These are phyloP conservation scores for Ustilago shanxiensis DNA, from an alignment of 1,284 basidiomycete genomes.

Conservation along the genomic window DNA sequence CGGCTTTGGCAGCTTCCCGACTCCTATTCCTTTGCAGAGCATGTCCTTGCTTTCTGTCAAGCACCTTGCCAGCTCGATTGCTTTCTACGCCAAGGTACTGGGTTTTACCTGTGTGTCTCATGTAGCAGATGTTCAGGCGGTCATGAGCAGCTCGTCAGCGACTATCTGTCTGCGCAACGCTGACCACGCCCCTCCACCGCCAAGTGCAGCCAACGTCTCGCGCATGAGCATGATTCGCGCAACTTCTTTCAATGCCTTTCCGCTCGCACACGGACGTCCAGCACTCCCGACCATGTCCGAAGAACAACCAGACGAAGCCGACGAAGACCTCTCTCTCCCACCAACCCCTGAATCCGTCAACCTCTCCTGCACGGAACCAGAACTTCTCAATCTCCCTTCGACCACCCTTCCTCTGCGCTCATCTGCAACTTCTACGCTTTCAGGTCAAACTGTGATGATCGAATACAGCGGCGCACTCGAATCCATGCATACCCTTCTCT, in stretches of 20 bases:
- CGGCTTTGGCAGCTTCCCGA: slow-evolving; percentile 14
- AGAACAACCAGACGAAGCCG: slow-evolving; percentile 7
- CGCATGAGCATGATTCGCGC: slow-evolving; percentile 16
- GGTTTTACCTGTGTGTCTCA: slow-evolving; percentile 40
- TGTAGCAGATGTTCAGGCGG: slow-evolving; percentile 21
- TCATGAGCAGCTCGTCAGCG: slow-evolving; percentile 35
- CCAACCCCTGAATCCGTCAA: slow-evolving; percentile 27
- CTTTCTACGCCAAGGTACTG: slow-evolving; percentile 42
- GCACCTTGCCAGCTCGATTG: slow-evolving; percentile 25
- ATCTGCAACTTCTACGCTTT: slow-evolving; percentile 9
- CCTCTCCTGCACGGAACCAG: slow-evolving; percentile 19
- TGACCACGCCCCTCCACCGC: slow-evolving; percentile 20
- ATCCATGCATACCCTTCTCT: slow-evolving; percentile 34
- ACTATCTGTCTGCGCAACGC: slow-evolving; percentile 37
- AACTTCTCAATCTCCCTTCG: slow-evolving; percentile 22
- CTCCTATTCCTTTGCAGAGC: slow-evolving; percentile 11
- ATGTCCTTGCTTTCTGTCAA: slow-evolving; percentile 42
- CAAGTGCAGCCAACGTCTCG: slow-evolving; percentile 10
- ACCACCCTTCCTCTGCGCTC: slow-evolving; percentile 21
- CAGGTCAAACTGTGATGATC: slow-evolving; percentile 33
- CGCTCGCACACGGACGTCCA: slow-evolving; percentile 7
- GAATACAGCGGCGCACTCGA: slow-evolving; percentile 33
- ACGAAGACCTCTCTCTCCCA: slow-evolving; percentile 7
- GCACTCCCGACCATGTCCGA: slow-evolving; percentile 25
- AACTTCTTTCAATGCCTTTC: not conserved